Conservation (phyloP, 768 basidiomycete species). For the Lanmaoa pseudosensibilis region DNA sequence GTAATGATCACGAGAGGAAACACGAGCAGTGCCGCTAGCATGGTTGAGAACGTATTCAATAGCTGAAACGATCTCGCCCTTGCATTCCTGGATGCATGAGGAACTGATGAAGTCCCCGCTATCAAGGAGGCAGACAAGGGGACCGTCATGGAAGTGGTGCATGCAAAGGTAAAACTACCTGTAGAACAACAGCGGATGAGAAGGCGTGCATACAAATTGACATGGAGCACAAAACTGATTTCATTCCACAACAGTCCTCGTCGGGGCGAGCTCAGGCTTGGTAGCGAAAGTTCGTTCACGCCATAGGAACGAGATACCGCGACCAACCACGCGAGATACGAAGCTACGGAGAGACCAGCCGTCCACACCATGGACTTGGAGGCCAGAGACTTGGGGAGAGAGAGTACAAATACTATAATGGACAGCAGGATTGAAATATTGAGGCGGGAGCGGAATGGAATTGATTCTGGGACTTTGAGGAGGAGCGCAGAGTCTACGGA, state of each 20-base stretch:
- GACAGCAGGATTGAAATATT: slow-evolving; percentile 43
- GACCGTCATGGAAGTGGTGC: slow-evolving; percentile 63
- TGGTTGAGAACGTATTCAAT: slow-evolving; percentile 51
- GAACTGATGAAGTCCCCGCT: slow-evolving; percentile 26
- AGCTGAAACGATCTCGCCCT: slow-evolving; percentile 57
- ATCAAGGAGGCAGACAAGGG: slow-evolving; percentile 63
- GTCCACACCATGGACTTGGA: slow-evolving; percentile 55
- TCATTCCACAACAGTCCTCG: slow-evolving; percentile 61
- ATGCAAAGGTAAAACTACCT: slow-evolving; percentile 65
- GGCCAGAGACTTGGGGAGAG: slow-evolving; percentile 53
- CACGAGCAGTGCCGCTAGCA: slow-evolving; percentile 48
- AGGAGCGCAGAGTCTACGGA: slow-evolving; percentile 53
- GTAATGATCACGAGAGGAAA: slow-evolving; percentile 59
- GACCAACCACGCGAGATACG: slow-evolving; percentile 62
- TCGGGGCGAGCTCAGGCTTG: slow-evolving; percentile 38
- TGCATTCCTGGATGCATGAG: slow-evolving; percentile 40
- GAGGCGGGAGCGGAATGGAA: slow-evolving; percentile 37
- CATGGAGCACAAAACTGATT: slow-evolving; percentile 47
- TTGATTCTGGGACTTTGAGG: slow-evolving; percentile 40
- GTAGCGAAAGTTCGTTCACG: slow-evolving; percentile 40
- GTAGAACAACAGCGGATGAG: slow-evolving; percentile 6
- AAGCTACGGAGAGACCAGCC: slow-evolving; percentile 57
- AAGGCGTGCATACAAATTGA: background rate
- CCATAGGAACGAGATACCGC: slow-evolving; percentile 53
- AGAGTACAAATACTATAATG: slow-evolving; percentile 48